A percentile compares a stretch with the other conserved stretches of the same genome.
These are phyloP conservation scores for Chondrus crispus DNA, from an alignment of 23 red algal species.

Conservation along the genomic window DNA sequence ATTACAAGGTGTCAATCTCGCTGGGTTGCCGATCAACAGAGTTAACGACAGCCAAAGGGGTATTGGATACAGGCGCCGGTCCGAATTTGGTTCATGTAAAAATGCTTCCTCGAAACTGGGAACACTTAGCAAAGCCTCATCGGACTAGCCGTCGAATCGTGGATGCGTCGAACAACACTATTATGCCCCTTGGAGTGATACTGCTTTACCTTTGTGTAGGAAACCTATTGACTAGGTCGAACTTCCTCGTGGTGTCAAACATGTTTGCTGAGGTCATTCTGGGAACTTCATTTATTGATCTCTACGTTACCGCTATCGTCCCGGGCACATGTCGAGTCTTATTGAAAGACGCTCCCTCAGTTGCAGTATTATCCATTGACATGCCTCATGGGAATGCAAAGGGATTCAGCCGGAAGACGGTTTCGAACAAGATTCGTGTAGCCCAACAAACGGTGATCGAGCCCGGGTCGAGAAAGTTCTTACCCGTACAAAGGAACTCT, in stretches of 20 bases:
- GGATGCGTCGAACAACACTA: background rate
- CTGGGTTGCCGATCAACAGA: background rate
- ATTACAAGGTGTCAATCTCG: constrained; percentile 23
- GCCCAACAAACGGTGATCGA: background rate
- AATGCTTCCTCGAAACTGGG: background rate
- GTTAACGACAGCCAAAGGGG: background rate
- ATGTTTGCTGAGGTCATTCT: background rate
- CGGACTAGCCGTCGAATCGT: background rate
- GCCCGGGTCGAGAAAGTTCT: background rate
- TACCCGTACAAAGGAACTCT: background rate
- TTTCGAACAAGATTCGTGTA: constrained; percentile 2
- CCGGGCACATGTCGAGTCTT: background rate
- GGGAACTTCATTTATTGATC: background rate
- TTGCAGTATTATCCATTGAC: background rate
- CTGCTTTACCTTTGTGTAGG: background rate
- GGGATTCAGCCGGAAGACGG: background rate
- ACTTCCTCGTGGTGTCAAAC: background rate
- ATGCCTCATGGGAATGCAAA: background rate
- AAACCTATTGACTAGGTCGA: background rate
- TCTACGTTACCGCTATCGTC: background rate
- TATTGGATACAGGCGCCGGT: background rate
- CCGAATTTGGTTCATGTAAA: constrained; percentile 29
- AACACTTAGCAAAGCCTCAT: background rate
- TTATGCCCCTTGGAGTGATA: background rate
- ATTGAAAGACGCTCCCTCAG: background rate